Evolutionary conservation across 257 asterid genomes (phyloP), one percentile per base, ranked within the genome.

Genomic region (Oldenlandia corymbosa): DNA sequence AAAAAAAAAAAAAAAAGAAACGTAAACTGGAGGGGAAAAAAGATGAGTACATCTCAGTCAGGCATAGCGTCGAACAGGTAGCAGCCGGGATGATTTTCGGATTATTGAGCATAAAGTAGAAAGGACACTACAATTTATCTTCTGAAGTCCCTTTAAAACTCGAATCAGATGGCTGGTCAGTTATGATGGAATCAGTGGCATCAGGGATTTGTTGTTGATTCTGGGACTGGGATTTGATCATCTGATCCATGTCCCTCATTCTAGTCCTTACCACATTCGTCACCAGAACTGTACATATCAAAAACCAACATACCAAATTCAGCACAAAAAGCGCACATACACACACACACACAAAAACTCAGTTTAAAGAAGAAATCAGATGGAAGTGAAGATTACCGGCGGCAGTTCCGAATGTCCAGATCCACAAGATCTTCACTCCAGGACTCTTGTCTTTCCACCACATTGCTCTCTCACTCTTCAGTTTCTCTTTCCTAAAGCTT

Each of bases 331-430:
- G 28, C 4, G n/a, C n/a, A n/a, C 62, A 34, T 21, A 11, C 8
- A 32, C 5, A 13, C 30, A n/a, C 1, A 3, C 10, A 26, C 28
- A 49, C n/a, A 34, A 24, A 30, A 23, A 31, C 13, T 14, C 41
- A 26, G 28, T 48, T 31, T 42, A 58, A 37, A 21, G 62, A 30
- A 2, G 58, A 17, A 20, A 4, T 7, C 14, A 3, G 34, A 21
- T 24, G 28, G 60, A 24, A 16, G 36, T 6, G 42, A 48, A 24
- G 5, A 36, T 54, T 76, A 88, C 96, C 76, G 27, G 90, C 96
- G 26, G 96, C 96, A 53, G 96, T 86, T 67, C 96, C 96, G 69
- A 86, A 66, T 51, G 94, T 87, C 96, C 95, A 86, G 56, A 86
- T 27, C 95, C 95, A 86, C 9, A 86, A 90, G 81, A 86, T 88